Evolutionary conservation across 208 protist genomes (phyloP), one percentile per base, ranked within the genome.

Genomic region (Porcisia deanei): DNA sequence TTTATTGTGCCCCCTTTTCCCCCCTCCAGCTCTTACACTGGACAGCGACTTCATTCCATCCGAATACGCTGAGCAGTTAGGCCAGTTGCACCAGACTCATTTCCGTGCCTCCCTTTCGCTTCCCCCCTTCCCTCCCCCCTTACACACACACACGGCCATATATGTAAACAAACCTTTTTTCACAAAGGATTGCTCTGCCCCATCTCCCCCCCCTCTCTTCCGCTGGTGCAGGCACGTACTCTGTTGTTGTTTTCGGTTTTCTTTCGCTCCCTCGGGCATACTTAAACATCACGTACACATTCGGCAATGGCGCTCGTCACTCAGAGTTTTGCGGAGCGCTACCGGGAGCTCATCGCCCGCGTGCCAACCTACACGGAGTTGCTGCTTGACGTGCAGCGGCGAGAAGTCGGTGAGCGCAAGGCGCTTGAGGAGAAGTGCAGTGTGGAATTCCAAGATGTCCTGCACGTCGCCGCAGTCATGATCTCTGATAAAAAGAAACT

Each of bases 291-390:
- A 47, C 34, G 47, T 20, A 37, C 18, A n/a, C 8, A 0, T 34
- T 55, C 5, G 34, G 72, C 4, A 22, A 94, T 91, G 86, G 76
- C 89, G 30, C 45, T 94, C 22, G 76, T 94, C 60, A 78, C 74
- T 22, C 77, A 58, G 37, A 84, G 68, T 66, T 95, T 95, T 79
- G 71, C 79, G 20, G 91, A 95, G 58, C 88, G 85, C 82, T 95
- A 95, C 77, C 66, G 85, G 18, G 81, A 81, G 49, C 82, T 95
- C 14, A 79, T 88, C 37, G 39, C 75, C 4, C 82, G 79, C 37
- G 83, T 81, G 63, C 85, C 77, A 0, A 85, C 82, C 18, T 39
- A 81, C 16, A 61, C 88, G 30, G 88, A 95, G 68, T 52, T 80
- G 22, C 80, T 91, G 52, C 78, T 84, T 63, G 81, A 85, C 34